Conservation (phyloP, 2,329 filamentous ascomycete species). For the Calonectria pseudoturangicola region DNA sequence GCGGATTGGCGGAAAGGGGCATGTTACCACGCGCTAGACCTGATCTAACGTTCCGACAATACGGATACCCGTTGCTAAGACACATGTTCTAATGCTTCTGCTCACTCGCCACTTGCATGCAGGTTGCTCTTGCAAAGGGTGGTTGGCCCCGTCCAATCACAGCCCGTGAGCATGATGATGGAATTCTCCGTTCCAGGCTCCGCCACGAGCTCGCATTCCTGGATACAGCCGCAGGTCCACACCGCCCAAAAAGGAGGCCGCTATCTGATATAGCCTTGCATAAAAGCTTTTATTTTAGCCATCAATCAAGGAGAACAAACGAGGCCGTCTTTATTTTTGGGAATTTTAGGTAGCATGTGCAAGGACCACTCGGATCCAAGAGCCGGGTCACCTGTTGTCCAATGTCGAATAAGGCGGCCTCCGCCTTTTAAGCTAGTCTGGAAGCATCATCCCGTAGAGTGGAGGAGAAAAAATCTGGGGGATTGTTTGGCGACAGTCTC, state of each 20-base stretch:
- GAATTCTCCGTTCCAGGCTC: not conserved
- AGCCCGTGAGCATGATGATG: not conserved
- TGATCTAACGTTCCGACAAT: not conserved
- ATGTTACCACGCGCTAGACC: not conserved
- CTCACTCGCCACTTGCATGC: not conserved
- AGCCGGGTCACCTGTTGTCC: not conserved
- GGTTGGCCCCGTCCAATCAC: not conserved
- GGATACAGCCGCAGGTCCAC: not conserved
- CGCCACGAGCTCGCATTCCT: conserved; percentile 8
- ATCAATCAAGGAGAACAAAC: not conserved
- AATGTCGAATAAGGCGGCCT: not conserved
- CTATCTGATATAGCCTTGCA: not conserved
- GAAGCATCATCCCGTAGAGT: not conserved
- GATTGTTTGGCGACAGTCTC: not conserved
- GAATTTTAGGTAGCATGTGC: not conserved
- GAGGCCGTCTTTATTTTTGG: not conserved
- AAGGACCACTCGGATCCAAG: not conserved
- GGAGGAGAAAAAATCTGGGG: not conserved
- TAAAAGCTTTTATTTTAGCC: not conserved
- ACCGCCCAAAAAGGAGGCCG: not conserved
- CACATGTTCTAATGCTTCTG: not conserved
- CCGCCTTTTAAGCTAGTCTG: not conserved
- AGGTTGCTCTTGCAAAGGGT: not conserved
- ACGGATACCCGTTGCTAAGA: not conserved
- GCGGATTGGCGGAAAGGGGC: not conserved